Evolutionary conservation across 139 green algal species (phyloP).

Genomic region (Auxenochlorella protothecoides): DNA sequence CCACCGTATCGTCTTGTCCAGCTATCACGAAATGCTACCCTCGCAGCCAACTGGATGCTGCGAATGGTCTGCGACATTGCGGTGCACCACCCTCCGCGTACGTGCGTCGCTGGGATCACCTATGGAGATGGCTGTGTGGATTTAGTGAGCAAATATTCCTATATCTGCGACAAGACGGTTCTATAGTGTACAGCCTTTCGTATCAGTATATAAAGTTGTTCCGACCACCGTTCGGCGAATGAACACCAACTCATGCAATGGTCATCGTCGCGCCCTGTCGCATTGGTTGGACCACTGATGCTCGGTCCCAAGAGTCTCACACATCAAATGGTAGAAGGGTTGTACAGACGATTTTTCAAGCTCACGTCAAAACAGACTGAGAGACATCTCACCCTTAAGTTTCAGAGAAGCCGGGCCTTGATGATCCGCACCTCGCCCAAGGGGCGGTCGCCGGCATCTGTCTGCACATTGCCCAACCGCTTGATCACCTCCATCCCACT

Average conservation of each 20-base stretch:
- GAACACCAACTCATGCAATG: no score
- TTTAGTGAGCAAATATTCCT: no score
- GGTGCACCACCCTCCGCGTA: not conserved
- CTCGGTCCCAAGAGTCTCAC: not conserved
- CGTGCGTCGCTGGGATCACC: not conserved
- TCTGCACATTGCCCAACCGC: slow-evolving; percentile 75
- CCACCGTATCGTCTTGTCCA: not conserved
- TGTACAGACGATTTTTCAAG: not conserved
- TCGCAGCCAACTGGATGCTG: no score
- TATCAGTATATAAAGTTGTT: no score
- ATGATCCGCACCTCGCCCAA: slow-evolving; percentile 54
- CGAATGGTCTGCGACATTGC: no score
- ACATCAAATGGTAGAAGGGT: not conserved
- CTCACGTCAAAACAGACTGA: not conserved
- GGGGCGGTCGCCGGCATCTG: slow-evolving; percentile 47
- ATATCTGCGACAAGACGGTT: no score
- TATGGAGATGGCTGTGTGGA: not conserved
- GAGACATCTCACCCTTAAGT: not conserved
- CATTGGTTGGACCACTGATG: no score
- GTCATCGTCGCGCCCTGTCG: no score
- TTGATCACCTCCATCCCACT: slow-evolving; percentile 80
- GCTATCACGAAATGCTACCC: not conserved
- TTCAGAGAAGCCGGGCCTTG: slow-evolving; percentile 5
- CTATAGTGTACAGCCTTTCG: no score
- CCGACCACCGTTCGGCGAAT: no score